These are phyloP conservation scores for Cenchrus purpureus DNA, from an alignment of 176 grass and related monocot genomes.

Conservation along the genomic window DNA sequence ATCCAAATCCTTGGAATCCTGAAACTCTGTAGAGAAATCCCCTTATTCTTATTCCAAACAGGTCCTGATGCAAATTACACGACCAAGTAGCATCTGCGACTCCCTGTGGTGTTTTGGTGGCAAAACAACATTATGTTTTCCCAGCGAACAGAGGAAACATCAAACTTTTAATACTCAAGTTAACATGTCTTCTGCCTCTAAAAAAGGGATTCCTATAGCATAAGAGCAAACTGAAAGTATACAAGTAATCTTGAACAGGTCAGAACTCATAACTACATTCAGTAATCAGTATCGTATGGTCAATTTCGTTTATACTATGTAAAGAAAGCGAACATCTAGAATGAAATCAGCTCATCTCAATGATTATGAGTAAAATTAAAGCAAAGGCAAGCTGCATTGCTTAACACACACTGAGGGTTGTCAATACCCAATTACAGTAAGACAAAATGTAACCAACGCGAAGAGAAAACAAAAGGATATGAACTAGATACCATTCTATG, in stretches of 20 bases:
- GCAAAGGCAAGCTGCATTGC: slow-evolving; percentile 44
- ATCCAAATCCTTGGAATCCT: not conserved
- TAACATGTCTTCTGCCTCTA: not conserved
- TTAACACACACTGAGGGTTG: slow-evolving; percentile 30
- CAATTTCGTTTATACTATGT: not conserved
- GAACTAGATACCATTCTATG: slow-evolving; percentile 56
- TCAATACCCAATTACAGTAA: slow-evolving; percentile 45
- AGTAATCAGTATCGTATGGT: slow-evolving; percentile 5
- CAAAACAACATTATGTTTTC: not conserved
- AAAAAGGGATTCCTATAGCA: not conserved
- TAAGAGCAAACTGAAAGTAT: not conserved
- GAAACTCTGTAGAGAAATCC: not conserved
- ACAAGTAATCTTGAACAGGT: slow-evolving; percentile 17
- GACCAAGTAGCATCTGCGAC: slow-evolving; percentile 5
- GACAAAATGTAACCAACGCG: slow-evolving; percentile 44
- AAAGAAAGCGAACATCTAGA: slow-evolving; percentile 37
- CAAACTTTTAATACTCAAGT: not conserved
- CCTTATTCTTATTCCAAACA: not conserved
- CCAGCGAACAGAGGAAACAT: not conserved
- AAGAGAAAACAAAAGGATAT: slow-evolving; percentile 51
- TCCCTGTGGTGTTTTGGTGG: not conserved
- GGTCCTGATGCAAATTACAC: slow-evolving; percentile 18
- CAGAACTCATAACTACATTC: slow-evolving; percentile 19
- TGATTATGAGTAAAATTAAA: slow-evolving; percentile 27
- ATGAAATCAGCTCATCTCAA: slow-evolving; percentile 35